Percentiles rank a stretch among this genome's conserved stretches.
These are phyloP conservation scores for Lagerstroemia speciosa DNA, from an alignment of 345 rosid genomes.

Conservation along the genomic window DNA sequence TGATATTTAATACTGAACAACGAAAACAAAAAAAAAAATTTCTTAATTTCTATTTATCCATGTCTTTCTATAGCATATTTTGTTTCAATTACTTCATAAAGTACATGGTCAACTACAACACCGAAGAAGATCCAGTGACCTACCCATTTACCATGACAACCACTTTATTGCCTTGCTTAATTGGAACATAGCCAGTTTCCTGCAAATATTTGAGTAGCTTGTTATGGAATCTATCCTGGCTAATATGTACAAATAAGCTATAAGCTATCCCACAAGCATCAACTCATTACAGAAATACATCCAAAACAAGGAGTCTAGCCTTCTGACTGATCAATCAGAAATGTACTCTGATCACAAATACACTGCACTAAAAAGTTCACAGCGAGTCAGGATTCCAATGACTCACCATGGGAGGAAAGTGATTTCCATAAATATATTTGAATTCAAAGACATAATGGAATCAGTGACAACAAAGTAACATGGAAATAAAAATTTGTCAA, in stretches of 20 bases:
- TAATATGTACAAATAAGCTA: background rate
- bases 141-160: constrained; percentile 96
- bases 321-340: background rate
- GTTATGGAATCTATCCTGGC: background rate
- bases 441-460: no score
- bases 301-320: background rate
- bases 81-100: background rate
- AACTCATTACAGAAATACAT: no score
- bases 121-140: constrained; percentile 14
- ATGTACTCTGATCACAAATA: background rate
- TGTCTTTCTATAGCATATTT: no score
- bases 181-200: constrained; percentile 95
- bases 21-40: no score
- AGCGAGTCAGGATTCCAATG: no score
- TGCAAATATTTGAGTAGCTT: constrained; percentile 30
- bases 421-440: no score
- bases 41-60: no score
- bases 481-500: background rate
- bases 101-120: constrained; percentile 1
- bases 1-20: no score
- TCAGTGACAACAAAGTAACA: background rate
- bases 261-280: constrained; percentile 4
- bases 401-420: no score
- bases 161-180: constrained; percentile 81
- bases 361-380: no score